Evolutionary conservation across 495 filamentous ascomycete species (phyloP).

Genomic region (Hamigera avellanea): DNA sequence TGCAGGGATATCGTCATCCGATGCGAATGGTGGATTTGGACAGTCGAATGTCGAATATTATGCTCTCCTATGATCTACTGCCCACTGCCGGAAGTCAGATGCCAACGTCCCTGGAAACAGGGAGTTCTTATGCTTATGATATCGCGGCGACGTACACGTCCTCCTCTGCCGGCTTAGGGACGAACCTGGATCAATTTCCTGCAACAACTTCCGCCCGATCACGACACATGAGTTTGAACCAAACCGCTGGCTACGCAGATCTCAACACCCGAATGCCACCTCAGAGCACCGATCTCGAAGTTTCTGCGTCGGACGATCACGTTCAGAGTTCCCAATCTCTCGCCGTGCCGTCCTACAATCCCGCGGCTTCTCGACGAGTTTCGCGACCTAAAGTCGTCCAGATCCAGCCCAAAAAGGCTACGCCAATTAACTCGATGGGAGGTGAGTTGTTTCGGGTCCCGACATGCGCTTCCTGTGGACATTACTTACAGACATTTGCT

Average conservation of each 20-base stretch:
- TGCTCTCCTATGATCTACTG: background rate
- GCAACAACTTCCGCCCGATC: no score
- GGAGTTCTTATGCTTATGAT: no score
- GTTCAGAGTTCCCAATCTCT: background rate
- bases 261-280: background rate
- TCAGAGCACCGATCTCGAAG: background rate
- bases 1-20: background rate
- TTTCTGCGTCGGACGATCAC: background rate
- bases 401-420: background rate
- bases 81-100: background rate
- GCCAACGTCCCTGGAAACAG: background rate
- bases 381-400: background rate
- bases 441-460: no score
- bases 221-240: background rate
- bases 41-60: background rate
- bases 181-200: background rate
- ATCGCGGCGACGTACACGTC: background rate
- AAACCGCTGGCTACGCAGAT: background rate
- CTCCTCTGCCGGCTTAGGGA: background rate
- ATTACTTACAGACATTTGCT: no score
- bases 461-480: no score
- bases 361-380: background rate
- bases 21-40: background rate
- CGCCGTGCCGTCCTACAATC: background rate
- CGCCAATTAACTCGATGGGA: no score